Evolutionary conservation across 352 stramenopile genomes (phyloP).

Genomic region (Phytophthora fragariae): DNA sequence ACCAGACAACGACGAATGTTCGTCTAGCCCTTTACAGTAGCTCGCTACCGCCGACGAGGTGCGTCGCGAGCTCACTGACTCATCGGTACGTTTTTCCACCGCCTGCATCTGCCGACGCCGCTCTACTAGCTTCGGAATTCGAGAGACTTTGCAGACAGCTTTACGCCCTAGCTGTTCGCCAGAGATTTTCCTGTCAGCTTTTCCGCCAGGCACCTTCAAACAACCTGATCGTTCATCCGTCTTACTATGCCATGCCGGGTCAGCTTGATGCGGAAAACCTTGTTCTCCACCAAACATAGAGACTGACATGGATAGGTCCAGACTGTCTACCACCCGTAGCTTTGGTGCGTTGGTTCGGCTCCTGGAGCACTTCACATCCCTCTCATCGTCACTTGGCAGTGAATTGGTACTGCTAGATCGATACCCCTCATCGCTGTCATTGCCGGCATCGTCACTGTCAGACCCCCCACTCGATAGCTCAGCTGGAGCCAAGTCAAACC

Average conservation of each 20-base stretch:
- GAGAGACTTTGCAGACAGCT: neutral
- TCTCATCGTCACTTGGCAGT: slow-evolving; percentile 26
- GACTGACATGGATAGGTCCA: slow-evolving; percentile 75
- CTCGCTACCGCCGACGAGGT: neutral
- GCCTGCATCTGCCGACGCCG: slow-evolving; percentile 53
- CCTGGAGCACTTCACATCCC: neutral
- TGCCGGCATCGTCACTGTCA: slow-evolving; percentile 9
- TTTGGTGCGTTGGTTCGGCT: slow-evolving; percentile 12
- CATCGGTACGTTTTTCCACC: slow-evolving; percentile 2
- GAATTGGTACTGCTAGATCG: slow-evolving; percentile 30
- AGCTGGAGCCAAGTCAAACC: slow-evolving; percentile 48
- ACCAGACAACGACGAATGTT: neutral
- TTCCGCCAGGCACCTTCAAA: neutral
- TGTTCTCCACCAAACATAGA: slow-evolving; percentile 25
- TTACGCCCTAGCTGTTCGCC: neutral
- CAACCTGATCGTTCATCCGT: neutral
- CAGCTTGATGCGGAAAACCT: neutral
- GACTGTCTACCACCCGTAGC: slow-evolving; percentile 52
- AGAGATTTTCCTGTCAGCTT: neutral
- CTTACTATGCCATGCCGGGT: neutral
- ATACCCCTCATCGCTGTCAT: slow-evolving; percentile 19
- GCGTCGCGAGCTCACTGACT: neutral
- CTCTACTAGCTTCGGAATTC: slow-evolving; percentile 49
- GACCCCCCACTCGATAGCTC: slow-evolving; percentile 38
- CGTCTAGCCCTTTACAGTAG: neutral